Base-by-base conservation (phyloP, 306 rosid species). In the Cucurbita maxima region DNA sequence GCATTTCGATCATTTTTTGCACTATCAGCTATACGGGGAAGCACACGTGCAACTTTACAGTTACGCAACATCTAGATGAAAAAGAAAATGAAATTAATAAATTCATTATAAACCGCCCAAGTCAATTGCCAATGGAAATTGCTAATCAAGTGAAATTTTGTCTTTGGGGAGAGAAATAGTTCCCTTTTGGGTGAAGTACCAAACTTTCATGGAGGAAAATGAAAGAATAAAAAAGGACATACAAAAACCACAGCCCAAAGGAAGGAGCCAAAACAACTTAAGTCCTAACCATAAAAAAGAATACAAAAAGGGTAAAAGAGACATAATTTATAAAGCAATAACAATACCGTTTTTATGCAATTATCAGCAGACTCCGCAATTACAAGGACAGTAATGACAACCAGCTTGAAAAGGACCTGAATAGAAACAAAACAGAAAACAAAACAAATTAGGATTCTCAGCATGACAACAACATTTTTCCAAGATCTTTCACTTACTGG, bases 371-470 rank as follows among this genome's bases (percentile, higher is more conserved):
- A 95, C 85, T 95, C 99, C 62, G 92, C 92, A 85, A 95, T 95
- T 83, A 95, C 99, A 83, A 95, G 99, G 76, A 95, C 99, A 77
- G 99, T 95, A 76, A 95, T 95, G 84, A 95, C 97, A 80, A 95
- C 99, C 82, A 95, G 86, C 97, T 95, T 95, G 91, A 95, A 87
- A 85, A 95, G 93, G 74, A 86, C 96, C 99, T 95, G 99, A 73
- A 89, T 51, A 81, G 71, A 68, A 68, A 78, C 41, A 78, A 56
- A 75, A 76, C 77, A 62, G 43, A 85, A 76, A 70, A 76, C 76
- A 70, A 70, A 36, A 70, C 9, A 13, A 51, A 30, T 70, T 70
- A 48, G 76, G 81, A 54, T 18, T 72, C 72, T 25, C 55, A 30
- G 52, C 51, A 76, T 48, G 73, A 74, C 68, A 70, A 59, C 34